Evolutionary conservation across 306 rosid genomes (phyloP).

Genomic region (Trichosanthes truncata): DNA sequence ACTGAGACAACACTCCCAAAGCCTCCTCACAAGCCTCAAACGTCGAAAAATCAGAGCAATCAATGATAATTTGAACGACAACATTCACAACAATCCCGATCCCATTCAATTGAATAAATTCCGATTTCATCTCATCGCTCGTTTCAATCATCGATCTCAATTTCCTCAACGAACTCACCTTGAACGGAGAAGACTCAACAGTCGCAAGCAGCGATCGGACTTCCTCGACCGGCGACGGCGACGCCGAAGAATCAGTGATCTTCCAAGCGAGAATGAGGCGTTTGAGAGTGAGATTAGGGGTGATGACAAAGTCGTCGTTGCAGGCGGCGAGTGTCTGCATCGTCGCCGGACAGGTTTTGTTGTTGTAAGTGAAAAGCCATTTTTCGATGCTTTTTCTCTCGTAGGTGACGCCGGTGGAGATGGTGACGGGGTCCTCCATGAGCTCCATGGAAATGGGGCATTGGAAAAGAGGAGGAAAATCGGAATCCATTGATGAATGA

Average conservation of each 20-base stretch:
- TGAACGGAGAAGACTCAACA: conserved; percentile 39
- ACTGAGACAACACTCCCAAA: conserved; percentile 24
- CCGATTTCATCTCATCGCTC: conserved; percentile 6
- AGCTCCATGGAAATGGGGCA: conserved; percentile 51
- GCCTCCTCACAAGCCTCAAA: conserved; percentile 48
- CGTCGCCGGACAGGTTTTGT: conserved; percentile 47
- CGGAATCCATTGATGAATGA: conserved; percentile 21
- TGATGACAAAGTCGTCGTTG: conserved; percentile 11
- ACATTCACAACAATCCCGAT: conserved; percentile 25
- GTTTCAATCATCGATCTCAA: conserved; percentile 28
- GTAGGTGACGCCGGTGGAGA: conserved; percentile 42
- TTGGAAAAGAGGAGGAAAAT: conserved; percentile 27
- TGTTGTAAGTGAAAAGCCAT: conserved; percentile 45
- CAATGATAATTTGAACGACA: conserved; percentile 19
- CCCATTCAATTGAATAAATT: conserved; percentile 19
- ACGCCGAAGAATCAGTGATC: not conserved
- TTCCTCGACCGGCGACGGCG: conserved; percentile 12
- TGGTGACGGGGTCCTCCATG: conserved; percentile 41
- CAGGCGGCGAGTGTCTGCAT: conserved; percentile 20
- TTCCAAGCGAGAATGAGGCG: conserved; percentile 41
- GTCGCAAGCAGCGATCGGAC: conserved; percentile 20
- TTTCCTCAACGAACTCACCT: conserved; percentile 36
- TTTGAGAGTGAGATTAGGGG: conserved; percentile 44
- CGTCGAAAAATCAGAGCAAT: conserved; percentile 22
- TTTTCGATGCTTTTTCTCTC: conserved; percentile 39